Percentiles rank a stretch among this genome's conserved stretches.
These are phyloP conservation scores for Inga laurina DNA, from an alignment of 306 rosid genomes.

Conservation along the genomic window DNA sequence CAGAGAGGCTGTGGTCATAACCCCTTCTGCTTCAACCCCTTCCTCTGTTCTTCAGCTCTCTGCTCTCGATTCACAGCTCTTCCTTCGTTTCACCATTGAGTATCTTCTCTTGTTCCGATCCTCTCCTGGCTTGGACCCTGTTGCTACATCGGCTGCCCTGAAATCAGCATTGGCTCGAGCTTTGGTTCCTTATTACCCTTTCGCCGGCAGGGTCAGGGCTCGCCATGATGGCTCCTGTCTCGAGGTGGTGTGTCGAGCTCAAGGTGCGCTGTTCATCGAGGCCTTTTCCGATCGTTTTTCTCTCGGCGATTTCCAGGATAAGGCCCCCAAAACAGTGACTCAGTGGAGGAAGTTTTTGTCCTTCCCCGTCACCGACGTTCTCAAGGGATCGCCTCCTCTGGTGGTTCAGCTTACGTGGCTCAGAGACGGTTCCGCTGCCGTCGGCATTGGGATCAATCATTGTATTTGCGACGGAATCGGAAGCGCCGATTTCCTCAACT, in stretches of 20 bases:
- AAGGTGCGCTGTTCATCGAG: conserved; percentile 77
- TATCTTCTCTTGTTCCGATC: conserved; percentile 65
- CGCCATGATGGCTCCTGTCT: conserved; percentile 48
- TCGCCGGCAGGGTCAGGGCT: conserved; percentile 67
- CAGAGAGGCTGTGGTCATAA: conserved; percentile 53
- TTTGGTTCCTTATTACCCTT: conserved; percentile 64
- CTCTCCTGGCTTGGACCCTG: conserved; percentile 29
- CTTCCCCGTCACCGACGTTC: conserved; percentile 61
- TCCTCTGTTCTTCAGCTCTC: conserved; percentile 57
- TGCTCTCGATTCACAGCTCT: conserved; percentile 82
- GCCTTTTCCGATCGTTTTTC: conserved; percentile 51
- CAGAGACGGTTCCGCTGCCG: conserved; percentile 66
- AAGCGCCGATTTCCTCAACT: conserved; percentile 68
- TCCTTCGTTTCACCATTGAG: conserved; percentile 86
- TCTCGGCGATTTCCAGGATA: conserved; percentile 42
- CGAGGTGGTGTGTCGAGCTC: conserved; percentile 67
- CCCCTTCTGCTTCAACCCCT: conserved; percentile 74
- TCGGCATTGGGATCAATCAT: conserved; percentile 79
- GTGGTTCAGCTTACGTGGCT: conserved; percentile 85
- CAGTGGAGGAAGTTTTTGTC: conserved; percentile 74
- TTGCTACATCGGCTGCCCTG: conserved; percentile 34
- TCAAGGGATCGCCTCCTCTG: conserved; percentile 70
- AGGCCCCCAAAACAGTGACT: conserved; percentile 55
- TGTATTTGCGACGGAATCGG: conserved; percentile 82
- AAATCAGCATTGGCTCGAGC: conserved; percentile 65